These are phyloP conservation scores for Ilyonectria destructans DNA, from an alignment of 2,329 filamentous ascomycete genomes.

Conservation along the genomic window DNA sequence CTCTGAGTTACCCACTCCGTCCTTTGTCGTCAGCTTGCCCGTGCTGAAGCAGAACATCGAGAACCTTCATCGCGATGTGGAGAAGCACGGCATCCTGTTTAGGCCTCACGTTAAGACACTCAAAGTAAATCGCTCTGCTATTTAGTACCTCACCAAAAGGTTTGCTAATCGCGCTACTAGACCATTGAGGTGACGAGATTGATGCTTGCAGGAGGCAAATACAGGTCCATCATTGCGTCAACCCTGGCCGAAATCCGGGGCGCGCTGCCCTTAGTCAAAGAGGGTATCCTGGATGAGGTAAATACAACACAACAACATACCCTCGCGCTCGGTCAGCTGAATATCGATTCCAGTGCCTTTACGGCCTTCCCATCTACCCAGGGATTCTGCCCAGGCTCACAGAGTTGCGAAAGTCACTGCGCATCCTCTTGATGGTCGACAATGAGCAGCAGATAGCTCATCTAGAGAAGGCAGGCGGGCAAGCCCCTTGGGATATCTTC, in stretches of 20 bases:
- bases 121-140: conserved; percentile 51
- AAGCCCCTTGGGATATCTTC: conserved; percentile 54
- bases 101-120: conserved; percentile 63
- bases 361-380: conserved; percentile 59
- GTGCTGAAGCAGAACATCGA: conserved; percentile 57
- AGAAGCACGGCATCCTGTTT: conserved; percentile 56
- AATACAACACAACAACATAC: background rate
- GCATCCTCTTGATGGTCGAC: conserved; percentile 57
- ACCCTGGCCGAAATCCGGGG: conserved; percentile 60
- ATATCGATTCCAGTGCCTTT: conserved; percentile 50
- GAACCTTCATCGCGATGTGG: conserved; percentile 57
- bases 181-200: conserved; percentile 57
- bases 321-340: background rate
- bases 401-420: conserved; percentile 49
- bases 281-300: conserved; percentile 60
- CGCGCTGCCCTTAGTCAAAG: conserved; percentile 55
- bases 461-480: conserved; percentile 45
- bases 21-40: conserved; percentile 58
- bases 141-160: fast-evolving
- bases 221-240: conserved; percentile 58
- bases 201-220: conserved; percentile 58
- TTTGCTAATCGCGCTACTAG: conserved; percentile 37
- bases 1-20: conserved; percentile 57
- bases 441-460: conserved; percentile 53
- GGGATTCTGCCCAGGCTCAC: conserved; percentile 52